phyloP scores from a whole-genome alignment of 2,329 filamentous ascomycete species.

The Periconia digitata region DNA sequence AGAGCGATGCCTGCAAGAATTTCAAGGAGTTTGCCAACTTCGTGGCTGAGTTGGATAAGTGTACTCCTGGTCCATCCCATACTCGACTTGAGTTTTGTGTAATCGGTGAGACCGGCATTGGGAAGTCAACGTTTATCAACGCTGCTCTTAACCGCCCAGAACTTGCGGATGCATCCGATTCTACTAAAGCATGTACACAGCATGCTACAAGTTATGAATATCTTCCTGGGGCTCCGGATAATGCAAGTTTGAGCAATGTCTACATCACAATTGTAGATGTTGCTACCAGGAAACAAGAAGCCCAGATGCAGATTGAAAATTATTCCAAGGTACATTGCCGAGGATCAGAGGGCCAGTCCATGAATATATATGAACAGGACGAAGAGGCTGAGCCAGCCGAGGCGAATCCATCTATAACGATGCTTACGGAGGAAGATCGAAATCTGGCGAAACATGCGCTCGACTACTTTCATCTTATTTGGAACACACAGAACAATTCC shows the following conservation, averaged over 20 bases:
- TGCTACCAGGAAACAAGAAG: neutral
- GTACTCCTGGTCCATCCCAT: neutral
- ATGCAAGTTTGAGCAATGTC: neutral
- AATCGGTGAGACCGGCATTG: neutral
- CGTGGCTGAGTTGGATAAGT: neutral
- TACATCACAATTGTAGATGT: neutral
- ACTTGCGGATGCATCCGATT: neutral
- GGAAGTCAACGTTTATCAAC: neutral
- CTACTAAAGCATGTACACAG: neutral
- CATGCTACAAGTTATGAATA: neutral
- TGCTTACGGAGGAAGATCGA: neutral
- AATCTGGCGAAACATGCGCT: neutral
- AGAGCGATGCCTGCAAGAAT: neutral
- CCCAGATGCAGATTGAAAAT: neutral
- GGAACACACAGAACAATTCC: slow-evolving; percentile 1
- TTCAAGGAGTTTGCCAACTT: neutral
- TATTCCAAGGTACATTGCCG: neutral
- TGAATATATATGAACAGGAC: neutral
- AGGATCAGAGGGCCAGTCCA: neutral
- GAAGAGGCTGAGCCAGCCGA: neutral
- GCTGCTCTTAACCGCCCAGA: neutral
- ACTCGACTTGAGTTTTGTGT: neutral
- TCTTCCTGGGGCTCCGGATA: neutral
- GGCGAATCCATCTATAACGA: neutral
- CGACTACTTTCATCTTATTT: slow-evolving; percentile 1